Evolutionary conservation across 2,329 filamentous ascomycete species (phyloP).

Genomic region (Westerdykella ornata): DNA sequence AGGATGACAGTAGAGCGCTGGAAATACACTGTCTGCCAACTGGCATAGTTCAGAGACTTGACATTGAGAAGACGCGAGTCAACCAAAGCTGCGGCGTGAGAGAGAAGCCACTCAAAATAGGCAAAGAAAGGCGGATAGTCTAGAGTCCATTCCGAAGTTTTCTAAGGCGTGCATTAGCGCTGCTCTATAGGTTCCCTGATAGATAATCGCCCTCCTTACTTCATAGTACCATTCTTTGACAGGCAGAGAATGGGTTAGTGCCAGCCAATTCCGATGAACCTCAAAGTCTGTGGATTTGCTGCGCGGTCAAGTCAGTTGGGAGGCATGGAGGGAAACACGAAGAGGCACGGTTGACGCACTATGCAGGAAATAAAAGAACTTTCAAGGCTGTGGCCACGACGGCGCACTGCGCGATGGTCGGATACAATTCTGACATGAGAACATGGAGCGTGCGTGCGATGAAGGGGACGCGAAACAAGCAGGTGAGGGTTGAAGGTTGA

Average conservation of each 20-base stretch:
- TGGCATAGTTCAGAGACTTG: slow-evolving; percentile 75
- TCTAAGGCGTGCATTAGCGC: slow-evolving; percentile 39
- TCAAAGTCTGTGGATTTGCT: slow-evolving; percentile 99
- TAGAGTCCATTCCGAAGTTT: slow-evolving; percentile 98
- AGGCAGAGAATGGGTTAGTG: slow-evolving; percentile 84
- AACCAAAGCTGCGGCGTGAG: slow-evolving; percentile 67
- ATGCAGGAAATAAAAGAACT: slow-evolving; percentile 85
- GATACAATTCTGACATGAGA: slow-evolving; percentile 71
- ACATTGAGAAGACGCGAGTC: slow-evolving; percentile 79
- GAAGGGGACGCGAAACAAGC: slow-evolving; percentile 17
- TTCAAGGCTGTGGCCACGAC: slow-evolving; percentile 83
- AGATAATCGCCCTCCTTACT: slow-evolving; percentile 35
- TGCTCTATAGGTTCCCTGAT: neutral
- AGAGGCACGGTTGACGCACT: slow-evolving; percentile 56
- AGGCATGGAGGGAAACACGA: slow-evolving; percentile 2
- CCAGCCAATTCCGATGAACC: slow-evolving; percentile 97
- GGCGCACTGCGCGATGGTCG: slow-evolving; percentile 82
- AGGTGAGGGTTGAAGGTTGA: slow-evolving; percentile 8
- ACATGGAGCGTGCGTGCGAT: slow-evolving; percentile 16
- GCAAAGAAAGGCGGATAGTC: slow-evolving; percentile 99
- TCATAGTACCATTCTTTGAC: slow-evolving; percentile 92
- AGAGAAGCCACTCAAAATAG: slow-evolving; percentile 89
- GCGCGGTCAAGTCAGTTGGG: slow-evolving; percentile 24
- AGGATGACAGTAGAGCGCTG: slow-evolving; percentile 82
- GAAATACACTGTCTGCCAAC: slow-evolving; percentile 91